Conservation (phyloP, 2,329 filamentous ascomycete genomes). For the Diaporthe sp. region DNA sequence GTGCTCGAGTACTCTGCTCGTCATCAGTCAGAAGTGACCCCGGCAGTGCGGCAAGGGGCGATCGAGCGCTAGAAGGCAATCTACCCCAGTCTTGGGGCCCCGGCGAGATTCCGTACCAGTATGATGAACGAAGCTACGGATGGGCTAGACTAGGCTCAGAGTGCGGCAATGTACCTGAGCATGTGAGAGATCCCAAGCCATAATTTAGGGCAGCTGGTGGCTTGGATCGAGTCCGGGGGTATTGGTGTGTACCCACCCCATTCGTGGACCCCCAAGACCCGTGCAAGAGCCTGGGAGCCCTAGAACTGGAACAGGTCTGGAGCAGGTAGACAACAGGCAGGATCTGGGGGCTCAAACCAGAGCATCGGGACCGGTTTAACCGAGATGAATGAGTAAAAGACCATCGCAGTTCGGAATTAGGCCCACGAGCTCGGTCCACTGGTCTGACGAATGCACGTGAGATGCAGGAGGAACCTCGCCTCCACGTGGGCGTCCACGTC, state of each 20-base stretch:
- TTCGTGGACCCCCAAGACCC: background rate
- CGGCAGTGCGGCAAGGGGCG: background rate
- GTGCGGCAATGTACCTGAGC: constrained; percentile 2
- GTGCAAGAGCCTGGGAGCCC: background rate
- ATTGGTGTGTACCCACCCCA: background rate
- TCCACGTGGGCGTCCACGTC: background rate
- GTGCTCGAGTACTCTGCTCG: constrained; percentile 5
- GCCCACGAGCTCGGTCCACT: background rate
- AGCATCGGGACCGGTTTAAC: constrained; percentile 13
- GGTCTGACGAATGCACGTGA: constrained; percentile 1
- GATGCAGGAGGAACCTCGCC: background rate
- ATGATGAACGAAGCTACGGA: background rate
- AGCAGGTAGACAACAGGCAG: background rate
- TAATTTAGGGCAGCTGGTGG: background rate
- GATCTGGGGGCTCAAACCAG: background rate
- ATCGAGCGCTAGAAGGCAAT: constrained; percentile 9
- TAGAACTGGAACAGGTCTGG: background rate
- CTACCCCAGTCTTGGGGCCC: background rate
- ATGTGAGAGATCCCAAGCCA: background rate
- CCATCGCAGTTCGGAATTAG: background rate
- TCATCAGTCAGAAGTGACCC: background rate
- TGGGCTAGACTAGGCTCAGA: constrained; percentile 3
- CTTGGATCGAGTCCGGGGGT: background rate
- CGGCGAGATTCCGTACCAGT: background rate
- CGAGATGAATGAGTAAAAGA: background rate